Percentiles rank a stretch among this genome's conserved stretches.
Conservation (phyloP, 805 yeast genomes). For the Metschnikowia continentalis region DNA sequence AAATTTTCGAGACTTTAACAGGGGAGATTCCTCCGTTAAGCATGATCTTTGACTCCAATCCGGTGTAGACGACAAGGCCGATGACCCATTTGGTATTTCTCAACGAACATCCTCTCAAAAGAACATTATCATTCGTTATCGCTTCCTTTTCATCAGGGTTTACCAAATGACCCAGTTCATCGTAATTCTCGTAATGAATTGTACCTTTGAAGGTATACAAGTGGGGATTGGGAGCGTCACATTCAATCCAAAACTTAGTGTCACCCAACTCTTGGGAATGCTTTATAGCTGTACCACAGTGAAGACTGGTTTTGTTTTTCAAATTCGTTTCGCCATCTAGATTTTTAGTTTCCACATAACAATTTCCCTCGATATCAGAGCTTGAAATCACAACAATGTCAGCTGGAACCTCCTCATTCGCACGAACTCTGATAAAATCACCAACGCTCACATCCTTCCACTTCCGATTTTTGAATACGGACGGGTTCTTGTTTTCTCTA, state of each 20-base stretch:
- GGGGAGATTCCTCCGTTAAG: constrained; percentile 77
- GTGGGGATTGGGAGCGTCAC: constrained; percentile 68
- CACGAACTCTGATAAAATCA: constrained; percentile 61
- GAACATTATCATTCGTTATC: constrained; percentile 54
- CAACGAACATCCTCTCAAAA: constrained; percentile 68
- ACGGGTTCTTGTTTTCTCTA: constrained; percentile 1
- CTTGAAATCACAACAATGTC: constrained; percentile 59
- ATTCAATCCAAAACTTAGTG: constrained; percentile 56
- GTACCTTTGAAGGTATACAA: constrained; percentile 67
- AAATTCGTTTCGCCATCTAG: constrained; percentile 31
- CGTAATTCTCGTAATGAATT: constrained; percentile 46
- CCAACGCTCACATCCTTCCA: constrained; percentile 40
- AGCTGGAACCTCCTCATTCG: constrained; percentile 76
- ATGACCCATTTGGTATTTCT: constrained; percentile 76
- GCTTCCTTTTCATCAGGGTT: constrained; percentile 49
- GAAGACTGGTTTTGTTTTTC: constrained; percentile 53
- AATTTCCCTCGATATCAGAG: constrained; percentile 66
- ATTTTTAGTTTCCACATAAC: constrained; percentile 47
- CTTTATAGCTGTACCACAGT: constrained; percentile 49
- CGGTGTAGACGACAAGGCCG: constrained; percentile 74
- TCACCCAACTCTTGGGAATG: constrained; percentile 58
- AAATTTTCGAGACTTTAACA: constrained; percentile 60
- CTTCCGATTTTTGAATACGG: constrained; percentile 18
- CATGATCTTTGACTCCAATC: constrained; percentile 72
- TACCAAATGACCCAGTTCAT: constrained; percentile 26